Evolutionary conservation across 345 rosid genomes (phyloP).

Genomic region (Populus nigra): DNA sequence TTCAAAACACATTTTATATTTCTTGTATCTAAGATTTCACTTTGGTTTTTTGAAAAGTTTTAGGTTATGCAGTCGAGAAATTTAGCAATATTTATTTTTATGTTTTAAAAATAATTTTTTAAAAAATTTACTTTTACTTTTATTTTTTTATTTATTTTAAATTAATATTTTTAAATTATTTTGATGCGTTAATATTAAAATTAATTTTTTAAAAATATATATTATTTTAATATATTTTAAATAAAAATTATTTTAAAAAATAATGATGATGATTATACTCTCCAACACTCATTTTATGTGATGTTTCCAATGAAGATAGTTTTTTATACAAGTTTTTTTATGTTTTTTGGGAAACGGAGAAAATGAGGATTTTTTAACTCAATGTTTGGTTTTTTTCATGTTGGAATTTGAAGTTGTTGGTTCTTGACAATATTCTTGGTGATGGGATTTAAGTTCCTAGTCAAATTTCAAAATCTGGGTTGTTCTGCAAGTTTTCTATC

Average conservation of each 20-base stretch:
- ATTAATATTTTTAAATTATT: too few species aligned
- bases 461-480: conserved; percentile 18
- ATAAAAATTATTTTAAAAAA: too few species aligned
- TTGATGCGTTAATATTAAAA: too few species aligned
- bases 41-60: not conserved
- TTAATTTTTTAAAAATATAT: too few species aligned
- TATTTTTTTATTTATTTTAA: not conserved
- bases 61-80: not conserved
- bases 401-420: conserved; percentile 12
- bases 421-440: not conserved
- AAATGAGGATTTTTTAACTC: conserved; percentile 24
- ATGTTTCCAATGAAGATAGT: not conserved
- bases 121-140: not conserved
- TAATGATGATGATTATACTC: too few species aligned
- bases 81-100: too few species aligned
- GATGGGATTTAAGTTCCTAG: conserved; percentile 6
- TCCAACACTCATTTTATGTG: not conserved
- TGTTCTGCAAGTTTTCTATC: not conserved
- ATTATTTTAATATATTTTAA: too few species aligned
- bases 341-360: not conserved
- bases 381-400: not conserved
- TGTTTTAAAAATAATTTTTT: too few species aligned
- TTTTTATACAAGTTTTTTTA: not conserved
- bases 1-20: not conserved
- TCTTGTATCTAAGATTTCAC: not conserved